A percentile compares a stretch with the other conserved stretches of the same genome.
These are phyloP conservation scores for Basidioascus undulatus DNA, from an alignment of 768 basidiomycete genomes.

Conservation along the genomic window DNA sequence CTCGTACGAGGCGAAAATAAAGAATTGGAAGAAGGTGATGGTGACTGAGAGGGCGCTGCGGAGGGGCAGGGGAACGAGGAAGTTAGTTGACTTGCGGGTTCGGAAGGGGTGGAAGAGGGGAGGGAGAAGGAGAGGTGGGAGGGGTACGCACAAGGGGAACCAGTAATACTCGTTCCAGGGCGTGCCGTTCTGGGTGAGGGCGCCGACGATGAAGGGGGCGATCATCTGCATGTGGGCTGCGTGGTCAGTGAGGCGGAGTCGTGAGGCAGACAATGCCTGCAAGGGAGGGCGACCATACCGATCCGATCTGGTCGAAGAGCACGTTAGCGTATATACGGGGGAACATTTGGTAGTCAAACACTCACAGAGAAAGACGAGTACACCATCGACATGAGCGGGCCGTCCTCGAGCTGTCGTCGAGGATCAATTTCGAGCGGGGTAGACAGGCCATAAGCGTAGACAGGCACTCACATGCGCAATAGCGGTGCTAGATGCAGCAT, in stretches of 20 bases:
- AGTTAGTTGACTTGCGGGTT: too few relatives aligned
- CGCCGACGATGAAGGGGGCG: constrained; percentile 9
- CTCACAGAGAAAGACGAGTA: constrained; percentile 5
- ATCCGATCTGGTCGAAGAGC: constrained; percentile 4
- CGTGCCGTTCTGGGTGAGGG: constrained; percentile 4
- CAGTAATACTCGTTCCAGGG: constrained; percentile 3
- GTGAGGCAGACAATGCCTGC: too few relatives aligned
- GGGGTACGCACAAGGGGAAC: neutral
- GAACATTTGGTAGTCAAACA: too few relatives aligned
- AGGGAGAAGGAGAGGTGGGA: constrained; percentile 1
- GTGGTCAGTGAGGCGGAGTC: too few relatives aligned
- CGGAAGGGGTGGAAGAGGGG: too few relatives aligned
- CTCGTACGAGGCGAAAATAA: constrained; percentile 7
- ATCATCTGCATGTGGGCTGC: too few relatives aligned
- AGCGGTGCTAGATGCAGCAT: constrained; percentile 5
- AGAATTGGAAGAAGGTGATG: constrained; percentile 4
- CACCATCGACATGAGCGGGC: constrained; percentile 2
- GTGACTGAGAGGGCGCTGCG: too few relatives aligned
- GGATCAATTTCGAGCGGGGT: too few relatives aligned
- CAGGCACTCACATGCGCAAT: constrained; percentile 7
- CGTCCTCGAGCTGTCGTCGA: too few relatives aligned
- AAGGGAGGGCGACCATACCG: too few relatives aligned
- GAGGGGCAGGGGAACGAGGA: too few relatives aligned
- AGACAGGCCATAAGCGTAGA: too few relatives aligned
- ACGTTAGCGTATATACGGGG: neutral